Evolutionary conservation across 768 basidiomycete species (phyloP).

Genomic region (Mycena galericulata): DNA sequence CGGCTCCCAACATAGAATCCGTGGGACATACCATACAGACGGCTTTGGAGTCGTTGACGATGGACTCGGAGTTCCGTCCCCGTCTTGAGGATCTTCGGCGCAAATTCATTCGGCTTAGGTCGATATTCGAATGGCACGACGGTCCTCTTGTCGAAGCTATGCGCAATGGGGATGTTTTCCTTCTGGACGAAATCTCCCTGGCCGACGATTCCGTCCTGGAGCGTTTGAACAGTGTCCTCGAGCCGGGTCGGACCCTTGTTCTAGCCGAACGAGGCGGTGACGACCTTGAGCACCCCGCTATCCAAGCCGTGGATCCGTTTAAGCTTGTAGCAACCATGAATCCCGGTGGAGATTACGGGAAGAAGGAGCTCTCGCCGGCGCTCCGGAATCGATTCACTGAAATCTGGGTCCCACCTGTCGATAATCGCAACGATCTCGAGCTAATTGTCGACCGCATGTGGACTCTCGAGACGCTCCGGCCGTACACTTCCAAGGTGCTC

Average conservation of each 20-base stretch:
- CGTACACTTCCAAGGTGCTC: conserved; percentile 72
- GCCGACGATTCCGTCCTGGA: conserved; percentile 99
- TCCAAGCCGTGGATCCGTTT: conserved; percentile 78
- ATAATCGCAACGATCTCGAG: conserved; percentile 76
- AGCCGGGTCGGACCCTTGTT: conserved; percentile 87
- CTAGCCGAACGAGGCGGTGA: conserved; percentile 93
- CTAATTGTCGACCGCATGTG: conserved; percentile 83
- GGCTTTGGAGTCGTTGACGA: conserved; percentile 41
- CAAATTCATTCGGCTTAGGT: conserved; percentile 64
- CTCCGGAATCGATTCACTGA: conserved; percentile 98
- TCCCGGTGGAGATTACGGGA: conserved; percentile 98
- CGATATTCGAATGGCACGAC: conserved; percentile 97
- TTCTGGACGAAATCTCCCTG: conserved; percentile 96
- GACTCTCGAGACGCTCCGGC: conserved; percentile 63
- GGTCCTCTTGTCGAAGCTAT: conserved; percentile 97
- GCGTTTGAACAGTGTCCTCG: conserved; percentile 96
- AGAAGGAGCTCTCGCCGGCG: conserved; percentile 98
- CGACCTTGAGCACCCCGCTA: conserved; percentile 71
- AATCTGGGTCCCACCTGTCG: conserved; percentile 95
- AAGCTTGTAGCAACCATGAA: conserved; percentile 99
- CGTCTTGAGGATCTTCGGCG: conserved; percentile 57
- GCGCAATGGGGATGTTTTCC: conserved; percentile 84
- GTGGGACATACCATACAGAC: conserved; percentile 43
- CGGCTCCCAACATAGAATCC: conserved; percentile 37
- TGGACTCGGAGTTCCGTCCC: conserved; percentile 46